Conservation (phyloP, 345 rosid species). For the Toxicodendron radicans region DNA sequence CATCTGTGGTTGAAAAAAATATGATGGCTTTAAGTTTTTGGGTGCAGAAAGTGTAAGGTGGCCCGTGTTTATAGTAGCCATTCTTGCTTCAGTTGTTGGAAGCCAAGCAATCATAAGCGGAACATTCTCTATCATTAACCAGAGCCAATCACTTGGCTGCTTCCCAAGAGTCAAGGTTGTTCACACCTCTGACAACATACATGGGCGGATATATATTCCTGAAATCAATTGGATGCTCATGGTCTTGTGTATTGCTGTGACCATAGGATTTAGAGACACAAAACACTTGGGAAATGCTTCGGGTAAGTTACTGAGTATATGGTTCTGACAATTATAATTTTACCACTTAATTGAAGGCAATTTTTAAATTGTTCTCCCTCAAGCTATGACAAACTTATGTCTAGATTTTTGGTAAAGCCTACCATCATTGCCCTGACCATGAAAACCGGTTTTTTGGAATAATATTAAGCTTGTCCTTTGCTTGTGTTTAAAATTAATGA, state of each 20-base stretch:
- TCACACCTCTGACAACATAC: conserved; percentile 95
- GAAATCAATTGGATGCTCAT: conserved; percentile 99
- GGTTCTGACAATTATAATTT: no score
- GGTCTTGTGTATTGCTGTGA: conserved; percentile 96
- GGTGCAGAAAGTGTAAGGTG: conserved; percentile 67
- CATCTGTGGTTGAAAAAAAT: neutral
- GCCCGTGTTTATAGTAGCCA: conserved; percentile 86
- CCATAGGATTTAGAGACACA: conserved; percentile 94
- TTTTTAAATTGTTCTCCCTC: neutral
- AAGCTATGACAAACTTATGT: neutral
- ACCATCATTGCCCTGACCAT: neutral
- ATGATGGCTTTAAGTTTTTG: conserved; percentile 21
- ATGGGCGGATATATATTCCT: conserved; percentile 98
- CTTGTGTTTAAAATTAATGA: neutral
- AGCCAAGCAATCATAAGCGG: conserved; percentile 99
- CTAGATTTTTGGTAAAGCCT: neutral
- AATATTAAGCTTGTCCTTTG: neutral
- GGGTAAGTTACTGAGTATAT: conserved; percentile 36
- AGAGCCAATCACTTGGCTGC: conserved; percentile 98
- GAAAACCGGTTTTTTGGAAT: neutral
- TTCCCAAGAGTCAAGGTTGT: conserved; percentile 96
- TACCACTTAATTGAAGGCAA: neutral
- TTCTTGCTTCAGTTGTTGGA: conserved; percentile 98
- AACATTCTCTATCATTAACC: conserved; percentile 97
- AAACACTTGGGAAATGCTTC: conserved; percentile 98